Evolutionary conservation across 441 rosid species (phyloP).

Genomic region (Breynia disticha): DNA sequence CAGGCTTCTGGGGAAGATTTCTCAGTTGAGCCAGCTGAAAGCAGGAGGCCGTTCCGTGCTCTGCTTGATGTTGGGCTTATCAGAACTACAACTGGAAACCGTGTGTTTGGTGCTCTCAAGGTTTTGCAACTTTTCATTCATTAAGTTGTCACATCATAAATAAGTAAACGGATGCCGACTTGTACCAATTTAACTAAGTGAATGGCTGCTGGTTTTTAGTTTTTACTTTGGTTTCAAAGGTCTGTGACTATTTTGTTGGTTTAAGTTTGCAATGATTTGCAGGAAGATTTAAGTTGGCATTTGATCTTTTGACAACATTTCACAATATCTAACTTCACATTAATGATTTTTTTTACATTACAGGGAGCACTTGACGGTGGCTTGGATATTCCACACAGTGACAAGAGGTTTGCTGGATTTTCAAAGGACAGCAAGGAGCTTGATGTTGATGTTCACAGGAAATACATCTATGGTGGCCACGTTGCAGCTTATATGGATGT

Average conservation of each 20-base stretch:
- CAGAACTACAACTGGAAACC: conserved; percentile 84
- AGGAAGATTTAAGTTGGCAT: background rate
- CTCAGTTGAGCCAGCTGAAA: conserved; percentile 77
- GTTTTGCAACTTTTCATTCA: conserved; percentile 16
- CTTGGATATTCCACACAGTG: conserved; percentile 88
- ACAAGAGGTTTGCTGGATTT: conserved; percentile 88
- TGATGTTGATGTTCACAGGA: conserved; percentile 70
- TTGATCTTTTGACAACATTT: background rate
- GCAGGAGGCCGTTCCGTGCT: conserved; percentile 91
- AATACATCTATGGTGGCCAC: conserved; percentile 76
- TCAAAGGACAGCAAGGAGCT: conserved; percentile 65
- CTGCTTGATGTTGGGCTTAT: conserved; percentile 89
- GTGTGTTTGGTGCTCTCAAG: conserved; percentile 86
- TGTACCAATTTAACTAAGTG: background rate
- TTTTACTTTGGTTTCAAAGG: too few relatives aligned
- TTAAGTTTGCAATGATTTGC: too few relatives aligned
- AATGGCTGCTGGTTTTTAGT: too few relatives aligned
- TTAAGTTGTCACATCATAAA: background rate
- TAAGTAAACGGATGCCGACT: background rate
- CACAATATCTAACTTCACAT: background rate
- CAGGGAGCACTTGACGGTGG: conserved; percentile 94
- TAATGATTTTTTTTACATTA: background rate
- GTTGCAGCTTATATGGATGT: conserved; percentile 77
- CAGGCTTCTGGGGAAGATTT: conserved; percentile 91
- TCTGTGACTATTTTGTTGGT: too few relatives aligned